Base-by-base conservation (phyloP, 73 alveolate genomes). In the Paramecium caudatum region DNA sequence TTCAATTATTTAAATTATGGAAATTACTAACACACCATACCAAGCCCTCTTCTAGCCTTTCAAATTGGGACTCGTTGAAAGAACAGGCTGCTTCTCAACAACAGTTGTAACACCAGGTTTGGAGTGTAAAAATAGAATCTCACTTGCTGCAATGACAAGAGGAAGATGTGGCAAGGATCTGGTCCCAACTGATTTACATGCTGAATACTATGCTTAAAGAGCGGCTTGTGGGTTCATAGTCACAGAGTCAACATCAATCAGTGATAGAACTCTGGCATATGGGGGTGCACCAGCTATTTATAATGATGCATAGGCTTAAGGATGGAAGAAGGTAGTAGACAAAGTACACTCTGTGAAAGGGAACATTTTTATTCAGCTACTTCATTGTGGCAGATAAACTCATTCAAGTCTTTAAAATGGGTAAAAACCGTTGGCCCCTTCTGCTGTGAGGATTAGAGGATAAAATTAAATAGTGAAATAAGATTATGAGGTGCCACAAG, bases 371-470 rank as follows among this genome's bases (percentile, higher is more conserved):
- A 10, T 37, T 1, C 32, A 50, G 21, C 25, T 83, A 15, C 30
- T 83, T 16, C 91, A 83, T 61, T 70, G 85, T 50, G 91, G 91
- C n/a, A 48, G 91, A 83, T 46, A 55, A 15, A 70, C 82, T 34
- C 85, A 83, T 47, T 83, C 91, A 27, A 45, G 61, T 25, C 33
- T 83, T 1, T 33, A 32, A 47, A 55, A 47, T 55, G 86, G 91
- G 0, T 43, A 36, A 47, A 25, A 12, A 9, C 85, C 91, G 13
- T 33, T 49, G n/a, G 91, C 85, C 4, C 85, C 91, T 21, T 83
- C 91, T 30, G 15, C 55, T 12, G n/a, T 65, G 3, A 30, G 49
- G 32, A 83, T 83, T 50, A 13, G 82, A 47, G 86, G 91, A 36
- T 55, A 48, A 43, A 83, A 70, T 70, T 27, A 65, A n/a, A 65